Percentiles rank a stretch among this genome's conserved stretches.
Evolutionary conservation across 2,329 filamentous ascomycete species (phyloP).

Genomic region (Apiospora malaysiana): DNA sequence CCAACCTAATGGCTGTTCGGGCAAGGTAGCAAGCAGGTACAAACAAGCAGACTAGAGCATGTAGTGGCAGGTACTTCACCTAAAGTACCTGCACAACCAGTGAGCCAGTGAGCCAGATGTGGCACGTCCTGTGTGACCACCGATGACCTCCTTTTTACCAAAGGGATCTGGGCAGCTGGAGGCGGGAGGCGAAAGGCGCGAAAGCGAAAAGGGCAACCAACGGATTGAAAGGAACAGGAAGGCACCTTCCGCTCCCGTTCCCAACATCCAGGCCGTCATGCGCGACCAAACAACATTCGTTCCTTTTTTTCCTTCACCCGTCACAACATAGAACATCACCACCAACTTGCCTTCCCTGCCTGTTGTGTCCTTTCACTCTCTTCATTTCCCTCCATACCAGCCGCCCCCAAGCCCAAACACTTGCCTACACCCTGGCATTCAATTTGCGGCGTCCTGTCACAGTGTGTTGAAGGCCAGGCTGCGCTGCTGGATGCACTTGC

Average conservation of each 20-base stretch:
- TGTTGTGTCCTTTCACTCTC: not conserved
- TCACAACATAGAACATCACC: not conserved
- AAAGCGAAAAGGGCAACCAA: too few relatives aligned
- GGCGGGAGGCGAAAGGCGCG: not conserved
- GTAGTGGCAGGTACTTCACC: not conserved
- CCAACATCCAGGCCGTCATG: constrained; percentile 6
- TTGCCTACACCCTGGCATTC: not conserved
- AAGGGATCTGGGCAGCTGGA: constrained; percentile 10
- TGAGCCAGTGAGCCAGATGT: not conserved
- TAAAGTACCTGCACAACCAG: not conserved
- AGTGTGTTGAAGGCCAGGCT: not conserved
- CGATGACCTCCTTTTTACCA: constrained; percentile 11
- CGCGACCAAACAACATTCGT: not conserved
- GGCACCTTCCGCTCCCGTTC: not conserved
- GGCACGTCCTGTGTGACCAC: constrained; percentile 6
- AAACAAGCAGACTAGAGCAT: not conserved
- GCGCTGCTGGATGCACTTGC: not conserved
- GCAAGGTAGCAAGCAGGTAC: not conserved
- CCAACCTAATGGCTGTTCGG: not conserved
- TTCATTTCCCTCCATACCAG: not conserved
- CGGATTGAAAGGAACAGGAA: constrained; percentile 4
- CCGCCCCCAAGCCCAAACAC: not conserved
- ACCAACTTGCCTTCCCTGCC: not conserved
- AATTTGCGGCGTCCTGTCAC: not conserved
- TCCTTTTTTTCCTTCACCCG: not conserved